phyloP scores from a whole-genome alignment of 306 rosid genomes.

The Quercus agrifolia region DNA sequence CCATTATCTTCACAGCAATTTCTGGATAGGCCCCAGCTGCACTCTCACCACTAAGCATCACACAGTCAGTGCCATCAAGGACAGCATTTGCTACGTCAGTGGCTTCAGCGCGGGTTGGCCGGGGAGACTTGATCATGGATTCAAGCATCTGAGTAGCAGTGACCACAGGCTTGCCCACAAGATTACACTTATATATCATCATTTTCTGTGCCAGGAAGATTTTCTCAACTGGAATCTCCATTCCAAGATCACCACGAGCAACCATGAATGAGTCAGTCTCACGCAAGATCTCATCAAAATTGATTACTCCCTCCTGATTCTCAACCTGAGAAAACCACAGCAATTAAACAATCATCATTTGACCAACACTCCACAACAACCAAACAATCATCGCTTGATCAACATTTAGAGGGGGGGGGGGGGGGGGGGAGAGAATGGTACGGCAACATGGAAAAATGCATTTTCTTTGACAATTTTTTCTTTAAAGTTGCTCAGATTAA shows the following conservation, averaged over 20 bases:
- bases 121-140: slow-evolving; percentile 94
- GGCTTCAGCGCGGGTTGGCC: slow-evolving; percentile 97
- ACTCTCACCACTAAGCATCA: slow-evolving; percentile 98
- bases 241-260: slow-evolving; percentile 98
- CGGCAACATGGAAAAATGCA: background rate
- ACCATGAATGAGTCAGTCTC: slow-evolving; percentile 99
- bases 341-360: slow-evolving; percentile 15
- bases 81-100: slow-evolving; percentile 96
- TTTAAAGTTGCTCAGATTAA: too few relatives aligned
- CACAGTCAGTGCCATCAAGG: slow-evolving; percentile 95
- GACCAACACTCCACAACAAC: slow-evolving; percentile 20
- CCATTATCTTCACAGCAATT: slow-evolving; percentile 89
- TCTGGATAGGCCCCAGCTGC: slow-evolving; percentile 97
- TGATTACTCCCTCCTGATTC: slow-evolving; percentile 95
- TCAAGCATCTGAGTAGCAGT: slow-evolving; percentile 99
- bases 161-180: slow-evolving; percentile 92
- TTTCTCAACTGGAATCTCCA: slow-evolving; percentile 98
- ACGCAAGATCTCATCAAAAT: slow-evolving; percentile 91
- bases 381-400: slow-evolving; percentile 13
- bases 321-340: slow-evolving; percentile 61
- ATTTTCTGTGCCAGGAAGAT: slow-evolving; percentile 92
- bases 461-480: too few relatives aligned
- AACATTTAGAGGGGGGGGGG: background rate
- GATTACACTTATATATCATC: slow-evolving; percentile 98
- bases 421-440: background rate